Evolutionary conservation across 495 filamentous ascomycete genomes (phyloP).

Genomic region (Aspergillus saccharolyticus): DNA sequence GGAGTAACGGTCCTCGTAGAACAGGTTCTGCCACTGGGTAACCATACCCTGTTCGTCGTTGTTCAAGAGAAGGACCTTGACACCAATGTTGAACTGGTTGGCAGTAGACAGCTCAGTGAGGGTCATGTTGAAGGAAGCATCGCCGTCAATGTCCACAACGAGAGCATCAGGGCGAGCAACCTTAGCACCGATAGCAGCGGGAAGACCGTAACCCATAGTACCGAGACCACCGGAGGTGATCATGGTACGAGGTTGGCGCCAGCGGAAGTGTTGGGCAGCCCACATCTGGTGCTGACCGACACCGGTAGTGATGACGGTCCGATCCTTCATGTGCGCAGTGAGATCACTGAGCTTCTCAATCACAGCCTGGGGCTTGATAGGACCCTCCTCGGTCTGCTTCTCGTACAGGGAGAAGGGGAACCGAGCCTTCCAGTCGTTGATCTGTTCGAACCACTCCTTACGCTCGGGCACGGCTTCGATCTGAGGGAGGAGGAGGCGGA

Average conservation of each 20-base stretch:
- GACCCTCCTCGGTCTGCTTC: conserved; percentile 58
- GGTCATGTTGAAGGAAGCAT: conserved; percentile 95
- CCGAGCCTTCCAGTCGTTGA: conserved; percentile 79
- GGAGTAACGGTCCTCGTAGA: conserved; percentile 90
- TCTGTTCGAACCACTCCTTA: conserved; percentile 83
- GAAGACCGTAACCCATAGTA: conserved; percentile 93
- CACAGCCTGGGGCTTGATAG: conserved; percentile 85
- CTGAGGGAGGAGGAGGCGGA: conserved; percentile 66
- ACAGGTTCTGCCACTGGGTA: conserved; percentile 92
- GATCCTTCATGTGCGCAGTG: conserved; percentile 65
- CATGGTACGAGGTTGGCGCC: conserved; percentile 83
- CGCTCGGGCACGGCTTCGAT: conserved; percentile 58
- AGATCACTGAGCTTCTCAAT: conserved; percentile 77
- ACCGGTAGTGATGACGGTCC: conserved; percentile 82
- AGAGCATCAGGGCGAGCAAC: conserved; percentile 81
- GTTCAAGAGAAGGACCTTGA: conserved; percentile 89
- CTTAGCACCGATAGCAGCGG: conserved; percentile 90
- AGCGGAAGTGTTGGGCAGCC: conserved; percentile 91
- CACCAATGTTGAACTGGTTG: conserved; percentile 84
- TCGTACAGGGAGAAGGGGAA: conserved; percentile 77
- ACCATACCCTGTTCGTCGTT: conserved; percentile 96
- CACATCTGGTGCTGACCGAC: conserved; percentile 99
- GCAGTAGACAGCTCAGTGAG: conserved; percentile 86
- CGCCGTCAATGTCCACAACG: conserved; percentile 91
- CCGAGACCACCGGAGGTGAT: conserved; percentile 89